Evolutionary conservation across 345 rosid species (phyloP).

Genomic region (Lagerstroemia speciosa): DNA sequence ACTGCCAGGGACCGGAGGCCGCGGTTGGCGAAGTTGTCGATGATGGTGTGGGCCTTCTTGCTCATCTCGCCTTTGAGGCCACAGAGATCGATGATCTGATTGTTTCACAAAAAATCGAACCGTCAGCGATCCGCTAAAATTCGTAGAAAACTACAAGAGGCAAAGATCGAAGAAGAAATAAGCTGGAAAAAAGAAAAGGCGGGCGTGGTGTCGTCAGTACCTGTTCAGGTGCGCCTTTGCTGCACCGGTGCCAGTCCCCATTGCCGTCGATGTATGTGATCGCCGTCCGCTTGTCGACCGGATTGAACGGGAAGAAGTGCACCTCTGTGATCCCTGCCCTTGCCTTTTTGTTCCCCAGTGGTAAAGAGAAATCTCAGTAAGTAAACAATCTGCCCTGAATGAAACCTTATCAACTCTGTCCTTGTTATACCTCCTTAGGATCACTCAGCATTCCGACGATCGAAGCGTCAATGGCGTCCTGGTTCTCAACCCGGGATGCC

Average conservation of each 20-base stretch:
- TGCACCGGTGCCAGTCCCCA: conserved; percentile 72
- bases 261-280: conserved; percentile 62
- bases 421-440: conserved; percentile 48
- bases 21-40: conserved; percentile 59
- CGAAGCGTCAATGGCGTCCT: conserved; percentile 93
- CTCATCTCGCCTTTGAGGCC: conserved; percentile 41
- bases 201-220: conserved; percentile 14
- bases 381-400: background rate
- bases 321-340: conserved; percentile 80
- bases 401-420: too few relatives aligned
- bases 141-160: too few relatives aligned
- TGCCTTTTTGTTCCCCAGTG: conserved; percentile 31
- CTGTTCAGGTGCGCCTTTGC: conserved; percentile 98
- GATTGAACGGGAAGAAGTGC: conserved; percentile 93
- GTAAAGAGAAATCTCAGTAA: background rate
- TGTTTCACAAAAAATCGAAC: background rate
- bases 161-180: too few relatives aligned
- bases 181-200: too few relatives aligned
- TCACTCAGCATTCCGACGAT: conserved; percentile 82
- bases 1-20: conserved; percentile 85
- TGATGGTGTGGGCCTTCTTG: conserved; percentile 50
- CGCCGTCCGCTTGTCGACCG: conserved; percentile 90
- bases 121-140: too few relatives aligned
- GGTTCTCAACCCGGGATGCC: conserved; percentile 88
- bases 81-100: conserved; percentile 72